Conservation (phyloP, 768 basidiomycete genomes). For the Phanerochaete sordida region DNA sequence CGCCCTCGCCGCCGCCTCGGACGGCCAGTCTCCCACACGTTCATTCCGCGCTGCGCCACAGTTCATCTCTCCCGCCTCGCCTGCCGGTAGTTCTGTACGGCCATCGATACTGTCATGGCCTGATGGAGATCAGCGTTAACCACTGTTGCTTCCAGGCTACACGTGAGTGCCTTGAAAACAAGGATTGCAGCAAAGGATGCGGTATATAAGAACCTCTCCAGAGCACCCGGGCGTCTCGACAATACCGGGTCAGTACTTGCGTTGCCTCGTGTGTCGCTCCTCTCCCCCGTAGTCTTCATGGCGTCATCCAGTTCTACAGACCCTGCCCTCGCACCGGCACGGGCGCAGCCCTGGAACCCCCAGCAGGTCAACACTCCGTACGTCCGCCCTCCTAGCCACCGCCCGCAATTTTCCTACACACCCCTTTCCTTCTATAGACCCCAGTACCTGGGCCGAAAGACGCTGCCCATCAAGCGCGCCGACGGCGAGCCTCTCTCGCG, state of each 20-base stretch:
- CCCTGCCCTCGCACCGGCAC: slow-evolving; percentile 19
- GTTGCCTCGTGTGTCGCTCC: slow-evolving; percentile 26
- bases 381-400: not conserved
- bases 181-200: slow-evolving; percentile 3
- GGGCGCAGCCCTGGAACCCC: slow-evolving; percentile 23
- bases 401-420: not conserved
- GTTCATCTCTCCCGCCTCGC: not conserved
- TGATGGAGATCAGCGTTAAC: slow-evolving; percentile 16
- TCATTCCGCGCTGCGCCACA: slow-evolving; percentile 2
- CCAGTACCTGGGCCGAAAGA: slow-evolving; percentile 44
- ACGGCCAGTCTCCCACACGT: not conserved
- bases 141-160: slow-evolving; percentile 13
- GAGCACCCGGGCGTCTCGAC: slow-evolving; percentile 14
- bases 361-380: slow-evolving; percentile 28
- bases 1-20: not conserved
- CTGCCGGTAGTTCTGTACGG: slow-evolving; percentile 6
- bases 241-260: slow-evolving; percentile 23
- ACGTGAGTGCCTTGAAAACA: slow-evolving; percentile 13
- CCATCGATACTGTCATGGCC: slow-evolving; percentile 12
- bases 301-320: slow-evolving; percentile 28
- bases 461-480: slow-evolving; percentile 75
- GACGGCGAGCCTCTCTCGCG: slow-evolving; percentile 83
- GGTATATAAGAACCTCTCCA: slow-evolving; percentile 16
- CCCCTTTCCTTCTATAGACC: slow-evolving; percentile 40
- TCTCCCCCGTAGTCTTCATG: slow-evolving; percentile 22